A percentile compares a stretch with the other conserved stretches of the same genome.
phyloP scores from a whole-genome alignment of 2,329 filamentous ascomycete species.

The Fusarium anguioides region DNA sequence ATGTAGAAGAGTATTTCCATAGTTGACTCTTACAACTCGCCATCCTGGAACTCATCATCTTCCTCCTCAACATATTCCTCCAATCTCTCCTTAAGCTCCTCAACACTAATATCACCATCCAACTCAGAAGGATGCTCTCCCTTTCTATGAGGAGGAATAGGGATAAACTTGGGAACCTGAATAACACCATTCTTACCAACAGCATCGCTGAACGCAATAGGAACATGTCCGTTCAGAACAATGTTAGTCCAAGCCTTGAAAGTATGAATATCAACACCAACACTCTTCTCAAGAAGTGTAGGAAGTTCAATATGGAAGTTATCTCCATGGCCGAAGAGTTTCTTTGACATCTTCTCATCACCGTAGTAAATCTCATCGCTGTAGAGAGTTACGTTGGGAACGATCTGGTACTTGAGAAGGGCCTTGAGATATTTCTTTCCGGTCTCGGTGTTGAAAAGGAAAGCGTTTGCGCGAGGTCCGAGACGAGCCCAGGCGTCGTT shows the following conservation, averaged over 20 bases:
- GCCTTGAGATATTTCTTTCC: conserved; percentile 82
- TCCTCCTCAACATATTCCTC: conserved; percentile 42
- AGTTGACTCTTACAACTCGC: conserved; percentile 25
- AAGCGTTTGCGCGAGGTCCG: conserved; percentile 76
- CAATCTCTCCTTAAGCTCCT: conserved; percentile 48
- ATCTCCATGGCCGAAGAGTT: conserved; percentile 31
- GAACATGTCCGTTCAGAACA: conserved; percentile 78
- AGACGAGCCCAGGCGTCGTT: conserved; percentile 85
- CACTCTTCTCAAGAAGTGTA: conserved; percentile 73
- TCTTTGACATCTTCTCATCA: conserved; percentile 42
- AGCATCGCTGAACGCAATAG: conserved; percentile 75
- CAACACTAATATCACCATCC: conserved; percentile 43
- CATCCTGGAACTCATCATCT: neutral
- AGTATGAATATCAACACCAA: conserved; percentile 77
- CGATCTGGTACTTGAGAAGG: conserved; percentile 82
- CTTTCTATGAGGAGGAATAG: conserved; percentile 76
- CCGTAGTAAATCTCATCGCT: conserved; percentile 80
- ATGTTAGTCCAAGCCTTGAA: conserved; percentile 77
- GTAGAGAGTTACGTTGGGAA: conserved; percentile 80
- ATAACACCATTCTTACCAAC: conserved; percentile 84
- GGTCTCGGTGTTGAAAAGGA: conserved; percentile 80
- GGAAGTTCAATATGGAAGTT: conserved; percentile 74
- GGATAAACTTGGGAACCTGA: conserved; percentile 77
- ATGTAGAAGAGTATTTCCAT: neutral
- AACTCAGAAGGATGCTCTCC: conserved; percentile 9